Evolutionary conservation across 78 protist genomes (phyloP), one percentile per base, ranked within the genome.

Genomic region (Salpingoeca rosetta): DNA sequence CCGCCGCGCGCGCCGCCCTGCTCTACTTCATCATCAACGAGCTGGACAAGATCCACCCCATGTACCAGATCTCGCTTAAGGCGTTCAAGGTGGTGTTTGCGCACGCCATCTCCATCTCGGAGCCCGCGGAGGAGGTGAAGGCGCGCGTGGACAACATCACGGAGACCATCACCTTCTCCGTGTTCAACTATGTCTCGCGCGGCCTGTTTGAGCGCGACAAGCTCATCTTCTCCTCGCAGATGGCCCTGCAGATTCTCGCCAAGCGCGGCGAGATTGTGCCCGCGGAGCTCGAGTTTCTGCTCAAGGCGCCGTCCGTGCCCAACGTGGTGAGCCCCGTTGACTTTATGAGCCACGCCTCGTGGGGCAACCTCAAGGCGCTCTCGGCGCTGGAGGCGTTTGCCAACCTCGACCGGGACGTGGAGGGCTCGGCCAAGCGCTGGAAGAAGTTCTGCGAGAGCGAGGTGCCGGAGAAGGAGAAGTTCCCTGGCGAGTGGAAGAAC

Each of bases 401-500:
- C 37, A 3, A 35, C 27, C 89, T 95, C n/a, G 85, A 89, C 31
- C 39, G 44, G 17, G 97, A 95, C 86, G 43, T 93, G 22, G 93
- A 84, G 43, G 91, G 90, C 3, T 81, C 91, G 35, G 82, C 89
- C 42, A 93, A 93, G 87, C 81, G 96, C 27, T 95, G 94, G 94
- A 75, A 78, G 43, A 93, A 92, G 57, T 93, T 95, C 92, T 80
- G 65, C 83, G 92, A 90, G 76, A 0, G 0, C 35, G 92, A 85
- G 80, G 37, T 38, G 38, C 98, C 98, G 36, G 98, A 95, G 87
- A 84, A 85, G 43, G 41, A 75, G 51, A 82, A 91, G 37, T 81
- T 95, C 38, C 98, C 98, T 7, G 78, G 73, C 10, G 96, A 95
- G 57, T 94, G 95, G 95, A 91, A 91, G 91, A 91, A 92, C 80